Percentiles rank a stretch among this genome's conserved stretches.
Conservation (phyloP, 352 stramenopile species). For the Globisporangium carolinianum region DNA sequence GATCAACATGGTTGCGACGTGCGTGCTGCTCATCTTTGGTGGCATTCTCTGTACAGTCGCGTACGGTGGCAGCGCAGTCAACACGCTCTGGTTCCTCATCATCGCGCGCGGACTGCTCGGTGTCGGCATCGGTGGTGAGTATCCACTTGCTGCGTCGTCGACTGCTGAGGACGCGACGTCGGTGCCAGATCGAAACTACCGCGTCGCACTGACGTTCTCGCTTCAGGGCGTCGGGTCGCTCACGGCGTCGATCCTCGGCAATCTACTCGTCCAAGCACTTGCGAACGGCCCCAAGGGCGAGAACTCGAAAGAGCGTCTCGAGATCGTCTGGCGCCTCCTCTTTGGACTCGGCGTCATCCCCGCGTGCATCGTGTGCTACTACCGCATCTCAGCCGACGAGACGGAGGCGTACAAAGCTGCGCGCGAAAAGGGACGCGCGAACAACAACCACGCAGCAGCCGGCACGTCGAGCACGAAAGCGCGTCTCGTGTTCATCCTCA, state of each 20-base stretch:
- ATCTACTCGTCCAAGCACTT: slow-evolving; percentile 42
- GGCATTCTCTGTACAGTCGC: slow-evolving; percentile 53
- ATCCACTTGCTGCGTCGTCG: slow-evolving; percentile 38
- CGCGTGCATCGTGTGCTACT: slow-evolving; percentile 58
- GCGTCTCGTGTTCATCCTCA: slow-evolving; percentile 33
- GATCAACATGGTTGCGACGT: slow-evolving; percentile 67
- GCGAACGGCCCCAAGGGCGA: slow-evolving; percentile 29
- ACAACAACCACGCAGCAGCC: neutral
- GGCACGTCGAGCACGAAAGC: slow-evolving; percentile 1
- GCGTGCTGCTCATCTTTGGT: slow-evolving; percentile 53
- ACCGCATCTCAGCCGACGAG: slow-evolving; percentile 51
- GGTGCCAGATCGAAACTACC: slow-evolving; percentile 33
- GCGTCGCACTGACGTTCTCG: slow-evolving; percentile 54
- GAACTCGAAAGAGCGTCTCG: slow-evolving; percentile 31
- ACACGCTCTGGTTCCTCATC: slow-evolving; percentile 60
- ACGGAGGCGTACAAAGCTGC: slow-evolving; percentile 34
- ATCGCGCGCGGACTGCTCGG: slow-evolving; percentile 51
- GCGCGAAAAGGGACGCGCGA: slow-evolving; percentile 7
- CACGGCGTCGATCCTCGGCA: slow-evolving; percentile 50
- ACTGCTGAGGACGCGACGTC: slow-evolving; percentile 50
- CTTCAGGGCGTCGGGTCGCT: slow-evolving; percentile 53
- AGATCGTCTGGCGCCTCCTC: slow-evolving; percentile 57
- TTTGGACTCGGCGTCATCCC: slow-evolving; percentile 63
- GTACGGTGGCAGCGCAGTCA: slow-evolving; percentile 27
- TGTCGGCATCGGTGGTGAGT: slow-evolving; percentile 48